These are phyloP conservation scores for Hygrocybe coccinea DNA, from an alignment of 768 basidiomycete species.

Conservation along the genomic window DNA sequence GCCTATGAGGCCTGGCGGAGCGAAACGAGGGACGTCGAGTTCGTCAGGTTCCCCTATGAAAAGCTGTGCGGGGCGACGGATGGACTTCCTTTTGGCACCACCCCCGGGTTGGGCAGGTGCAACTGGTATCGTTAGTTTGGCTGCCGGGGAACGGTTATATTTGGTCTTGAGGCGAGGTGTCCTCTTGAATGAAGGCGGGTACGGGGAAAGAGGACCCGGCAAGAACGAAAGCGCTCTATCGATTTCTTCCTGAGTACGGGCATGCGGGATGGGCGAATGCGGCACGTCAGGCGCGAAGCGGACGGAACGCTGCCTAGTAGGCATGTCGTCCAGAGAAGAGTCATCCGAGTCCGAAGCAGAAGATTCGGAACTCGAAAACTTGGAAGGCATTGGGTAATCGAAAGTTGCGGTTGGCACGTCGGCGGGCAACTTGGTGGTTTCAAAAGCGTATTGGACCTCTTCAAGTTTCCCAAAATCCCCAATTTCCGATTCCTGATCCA, in stretches of 20 bases:
- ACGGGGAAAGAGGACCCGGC: constrained; percentile 16
- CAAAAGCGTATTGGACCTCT: constrained; percentile 48
- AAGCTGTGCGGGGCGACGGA: constrained; percentile 17
- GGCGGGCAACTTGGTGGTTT: constrained; percentile 24
- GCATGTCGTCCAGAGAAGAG: background rate
- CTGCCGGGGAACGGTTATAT: background rate
- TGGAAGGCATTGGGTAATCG: background rate
- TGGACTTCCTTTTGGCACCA: constrained; percentile 10
- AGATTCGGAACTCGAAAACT: constrained; percentile 3
- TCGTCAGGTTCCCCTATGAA: constrained; percentile 16
- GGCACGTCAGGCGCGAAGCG: constrained; percentile 5
- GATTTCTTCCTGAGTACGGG: constrained; percentile 5
- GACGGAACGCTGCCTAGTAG: constrained; percentile 4
- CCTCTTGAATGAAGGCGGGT: constrained; percentile 42
- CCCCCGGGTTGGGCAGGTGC: constrained; percentile 7
- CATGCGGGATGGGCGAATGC: constrained; percentile 8
- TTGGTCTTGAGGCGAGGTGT: constrained; percentile 15
- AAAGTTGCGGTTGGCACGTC: constrained; percentile 6
- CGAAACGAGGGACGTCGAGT: constrained; percentile 12
- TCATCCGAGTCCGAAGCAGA: constrained; percentile 9
- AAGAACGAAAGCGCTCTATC: background rate
- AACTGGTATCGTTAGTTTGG: constrained; percentile 16
- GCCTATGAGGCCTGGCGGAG: constrained; percentile 23
- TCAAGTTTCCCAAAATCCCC: constrained; percentile 50
- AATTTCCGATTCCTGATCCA: constrained; percentile 48